Evolutionary conservation across 371 early-diverging fungal species (phyloP), one percentile per base, ranked within the genome.

Genomic region (Lichtheimia corymbifera): DNA sequence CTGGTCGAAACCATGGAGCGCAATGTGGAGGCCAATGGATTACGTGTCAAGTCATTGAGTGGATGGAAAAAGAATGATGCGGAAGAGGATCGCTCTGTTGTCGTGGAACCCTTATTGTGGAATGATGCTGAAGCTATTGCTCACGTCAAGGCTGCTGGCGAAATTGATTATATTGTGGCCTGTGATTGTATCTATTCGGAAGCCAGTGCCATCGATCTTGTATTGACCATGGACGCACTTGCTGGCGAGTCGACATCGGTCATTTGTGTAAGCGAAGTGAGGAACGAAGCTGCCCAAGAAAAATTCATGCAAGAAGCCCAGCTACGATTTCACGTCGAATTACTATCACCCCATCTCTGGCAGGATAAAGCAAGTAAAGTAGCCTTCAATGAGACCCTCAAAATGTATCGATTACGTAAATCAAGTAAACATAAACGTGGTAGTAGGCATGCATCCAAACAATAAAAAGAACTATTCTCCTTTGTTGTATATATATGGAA

Each of bases 151-250:
- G 52, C 61, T 4, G 62, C 61, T 1, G 76, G 72, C 2, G 62
- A 63, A n/a, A 77, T 77, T 62, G 83, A 83, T 56, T 77, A 79
- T 54, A 61, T 83, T 4, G 62, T 83, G 4, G 83, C 83, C 0
- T 78, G 79, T 51, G 83, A 83, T 60, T 83, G 83, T 54, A 80
- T 83, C 50, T 83, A 83, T 55, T 83, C 83, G 11, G 83, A 83
- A 58, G 79, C 81, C 17, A 79, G 80, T 55, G 78, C 79, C 3
- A 54, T 74, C 24, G 83, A 77, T 56, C 59, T 83, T 18, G 83
- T 77, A 4, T 63, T 68, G 25, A 80, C 80, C 6, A 76, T 83
- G 80, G 74, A 73, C 5, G 59, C 67, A 17, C 52, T 80, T 11
- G 61, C 73, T 2, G 62, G 41, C 9, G 64, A 69, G n/a, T 61